Evolutionary conservation across 495 filamentous ascomycete genomes (phyloP).

Genomic region (Cercophora newfieldiana): DNA sequence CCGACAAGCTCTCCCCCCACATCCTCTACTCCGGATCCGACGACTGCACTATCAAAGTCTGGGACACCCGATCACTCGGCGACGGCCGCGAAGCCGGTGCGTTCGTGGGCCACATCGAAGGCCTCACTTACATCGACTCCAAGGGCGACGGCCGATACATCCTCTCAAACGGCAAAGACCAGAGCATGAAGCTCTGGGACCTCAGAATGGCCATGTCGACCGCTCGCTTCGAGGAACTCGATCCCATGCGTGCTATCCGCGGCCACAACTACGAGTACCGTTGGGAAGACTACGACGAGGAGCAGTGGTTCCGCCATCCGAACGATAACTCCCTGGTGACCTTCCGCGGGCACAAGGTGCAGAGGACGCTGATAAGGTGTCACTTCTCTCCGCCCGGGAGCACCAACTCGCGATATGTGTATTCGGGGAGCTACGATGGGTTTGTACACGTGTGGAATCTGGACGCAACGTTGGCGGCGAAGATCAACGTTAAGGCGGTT

Average conservation of each 20-base stretch:
- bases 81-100: conserved; percentile 86
- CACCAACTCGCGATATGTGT: conserved; percentile 90
- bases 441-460: conserved; percentile 90
- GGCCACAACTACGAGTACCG: conserved; percentile 86
- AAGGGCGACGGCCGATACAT: conserved; percentile 96
- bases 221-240: conserved; percentile 56
- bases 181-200: conserved; percentile 98
- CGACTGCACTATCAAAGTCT: conserved; percentile 91
- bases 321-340: conserved; percentile 92
- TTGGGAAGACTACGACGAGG: conserved; percentile 65
- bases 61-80: conserved; percentile 90
- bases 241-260: conserved; percentile 44
- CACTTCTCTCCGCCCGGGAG: conserved; percentile 91
- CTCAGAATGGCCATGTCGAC: conserved; percentile 77
- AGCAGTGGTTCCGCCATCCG: conserved; percentile 71
- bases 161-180: conserved; percentile 91
- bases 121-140: conserved; percentile 91
- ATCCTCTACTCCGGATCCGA: conserved; percentile 97
- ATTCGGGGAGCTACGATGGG: conserved; percentile 85
- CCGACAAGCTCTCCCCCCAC: conserved; percentile 84
- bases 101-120: conserved; percentile 92
- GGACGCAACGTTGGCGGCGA: conserved; percentile 82
- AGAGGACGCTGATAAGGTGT: conserved; percentile 88
- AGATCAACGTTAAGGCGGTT: conserved; percentile 71
- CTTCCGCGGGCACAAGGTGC: conserved; percentile 83